Percentiles rank a stretch among this genome's conserved stretches.
Evolutionary conservation across 805 yeast species (phyloP).

Genomic region (Nakazawaea holstii): DNA sequence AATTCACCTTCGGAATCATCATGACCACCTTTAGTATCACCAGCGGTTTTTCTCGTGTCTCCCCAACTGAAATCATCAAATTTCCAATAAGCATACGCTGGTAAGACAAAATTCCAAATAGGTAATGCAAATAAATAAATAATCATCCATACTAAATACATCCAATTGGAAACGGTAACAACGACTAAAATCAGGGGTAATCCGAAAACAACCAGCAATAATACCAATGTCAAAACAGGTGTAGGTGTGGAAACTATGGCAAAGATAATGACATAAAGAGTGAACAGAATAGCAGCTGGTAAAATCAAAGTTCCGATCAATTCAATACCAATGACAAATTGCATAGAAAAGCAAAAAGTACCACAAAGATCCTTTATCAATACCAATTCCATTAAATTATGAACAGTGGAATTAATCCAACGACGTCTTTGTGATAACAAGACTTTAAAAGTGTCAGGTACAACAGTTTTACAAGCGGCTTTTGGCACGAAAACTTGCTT

Average conservation of each 20-base stretch:
- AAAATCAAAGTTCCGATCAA: constrained; percentile 82
- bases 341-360: constrained; percentile 93
- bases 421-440: constrained; percentile 90
- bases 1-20: constrained; percentile 74
- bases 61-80: constrained; percentile 98
- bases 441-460: constrained; percentile 77
- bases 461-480: constrained; percentile 89
- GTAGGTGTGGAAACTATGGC: constrained; percentile 72
- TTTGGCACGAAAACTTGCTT: constrained; percentile 82
- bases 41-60: constrained; percentile 77
- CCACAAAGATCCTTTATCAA: constrained; percentile 87
- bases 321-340: constrained; percentile 80
- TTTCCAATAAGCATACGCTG: constrained; percentile 87
- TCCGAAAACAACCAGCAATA: constrained; percentile 77
- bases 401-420: constrained; percentile 95
- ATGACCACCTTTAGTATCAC: constrained; percentile 64
- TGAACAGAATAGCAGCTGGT: constrained; percentile 83
- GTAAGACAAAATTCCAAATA: constrained; percentile 89
- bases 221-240: constrained; percentile 68
- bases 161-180: constrained; percentile 69
- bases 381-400: constrained; percentile 82
- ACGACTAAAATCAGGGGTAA: constrained; percentile 79
- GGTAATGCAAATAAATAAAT: constrained; percentile 79
- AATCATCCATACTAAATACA: constrained; percentile 73
- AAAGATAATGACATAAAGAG: constrained; percentile 68